A percentile compares a stretch with the other conserved stretches of the same genome.
Evolutionary conservation across 2,329 filamentous ascomycete genomes (phyloP).

Genomic region (Neonectria magnoliae): DNA sequence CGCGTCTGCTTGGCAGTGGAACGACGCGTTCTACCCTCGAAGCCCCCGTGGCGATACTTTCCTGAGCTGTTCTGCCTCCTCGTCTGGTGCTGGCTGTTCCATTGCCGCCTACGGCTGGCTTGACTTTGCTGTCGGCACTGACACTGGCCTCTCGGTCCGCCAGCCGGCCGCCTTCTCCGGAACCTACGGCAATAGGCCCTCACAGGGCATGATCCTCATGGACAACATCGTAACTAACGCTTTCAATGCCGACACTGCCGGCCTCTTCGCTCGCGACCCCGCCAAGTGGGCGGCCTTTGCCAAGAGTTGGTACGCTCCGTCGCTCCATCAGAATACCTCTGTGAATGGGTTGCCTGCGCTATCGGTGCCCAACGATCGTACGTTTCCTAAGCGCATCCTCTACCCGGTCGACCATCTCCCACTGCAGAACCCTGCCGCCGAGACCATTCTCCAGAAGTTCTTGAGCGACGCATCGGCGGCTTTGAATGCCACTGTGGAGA

Average conservation of each 20-base stretch:
- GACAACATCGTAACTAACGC: neutral
- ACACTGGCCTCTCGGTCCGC: neutral
- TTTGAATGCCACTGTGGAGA: neutral
- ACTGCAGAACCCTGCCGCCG: neutral
- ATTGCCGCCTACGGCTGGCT: constrained; percentile 2
- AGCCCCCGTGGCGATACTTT: neutral
- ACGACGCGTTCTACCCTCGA: neutral
- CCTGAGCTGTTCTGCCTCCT: neutral
- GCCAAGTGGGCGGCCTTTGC: neutral
- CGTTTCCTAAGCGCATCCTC: neutral
- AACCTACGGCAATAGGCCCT: neutral
- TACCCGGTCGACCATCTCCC: neutral
- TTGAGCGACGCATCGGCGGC: neutral
- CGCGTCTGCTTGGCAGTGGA: neutral
- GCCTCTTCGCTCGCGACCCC: neutral
- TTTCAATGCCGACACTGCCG: neutral
- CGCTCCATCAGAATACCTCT: neutral
- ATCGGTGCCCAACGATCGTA: neutral
- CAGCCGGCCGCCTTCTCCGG: neutral
- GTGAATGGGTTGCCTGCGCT: neutral
- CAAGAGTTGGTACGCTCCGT: neutral
- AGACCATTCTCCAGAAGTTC: neutral
- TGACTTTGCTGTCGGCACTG: neutral
- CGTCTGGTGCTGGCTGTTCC: neutral
- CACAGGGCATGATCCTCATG: neutral